Evolutionary conservation across 176 grass and related monocot species (phyloP).

Genomic region (Eleusine coracana): DNA sequence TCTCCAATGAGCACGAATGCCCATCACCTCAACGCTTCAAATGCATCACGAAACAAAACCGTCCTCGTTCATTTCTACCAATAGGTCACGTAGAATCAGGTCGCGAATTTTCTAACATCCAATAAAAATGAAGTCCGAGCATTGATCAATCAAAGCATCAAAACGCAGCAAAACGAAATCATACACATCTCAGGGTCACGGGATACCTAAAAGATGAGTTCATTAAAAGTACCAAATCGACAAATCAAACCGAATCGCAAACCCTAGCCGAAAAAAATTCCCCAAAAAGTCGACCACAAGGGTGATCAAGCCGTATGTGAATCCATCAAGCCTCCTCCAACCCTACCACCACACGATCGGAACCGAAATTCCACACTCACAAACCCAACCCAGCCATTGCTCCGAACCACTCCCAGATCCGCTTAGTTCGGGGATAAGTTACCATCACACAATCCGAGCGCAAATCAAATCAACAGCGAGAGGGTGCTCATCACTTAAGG

Average conservation of each 20-base stretch:
- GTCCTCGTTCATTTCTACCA: not conserved
- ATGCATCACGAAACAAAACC: not conserved
- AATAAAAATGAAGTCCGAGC: not conserved
- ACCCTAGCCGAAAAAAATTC: not conserved
- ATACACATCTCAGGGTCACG: not conserved
- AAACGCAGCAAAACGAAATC: not conserved
- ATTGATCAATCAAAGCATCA: not conserved
- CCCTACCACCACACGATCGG: not conserved
- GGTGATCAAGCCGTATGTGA: not conserved
- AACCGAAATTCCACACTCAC: not conserved
- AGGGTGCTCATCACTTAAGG: not conserved
- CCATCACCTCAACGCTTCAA: not conserved
- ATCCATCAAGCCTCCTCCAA: not conserved
- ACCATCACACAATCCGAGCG: not conserved
- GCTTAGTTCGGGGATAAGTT: not conserved
- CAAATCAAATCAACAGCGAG: conserved; percentile 24
- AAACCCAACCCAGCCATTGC: not conserved
- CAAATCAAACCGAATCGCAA: conserved; percentile 13
- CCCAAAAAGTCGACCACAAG: not conserved
- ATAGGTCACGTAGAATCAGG: not conserved
- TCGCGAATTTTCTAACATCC: not conserved
- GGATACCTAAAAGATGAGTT: not conserved
- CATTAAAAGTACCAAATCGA: not conserved
- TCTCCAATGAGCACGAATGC: not conserved
- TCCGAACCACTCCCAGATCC: conserved; percentile 16